phyloP scores from a whole-genome alignment of 805 yeast species.

The Candida verbasci region DNA sequence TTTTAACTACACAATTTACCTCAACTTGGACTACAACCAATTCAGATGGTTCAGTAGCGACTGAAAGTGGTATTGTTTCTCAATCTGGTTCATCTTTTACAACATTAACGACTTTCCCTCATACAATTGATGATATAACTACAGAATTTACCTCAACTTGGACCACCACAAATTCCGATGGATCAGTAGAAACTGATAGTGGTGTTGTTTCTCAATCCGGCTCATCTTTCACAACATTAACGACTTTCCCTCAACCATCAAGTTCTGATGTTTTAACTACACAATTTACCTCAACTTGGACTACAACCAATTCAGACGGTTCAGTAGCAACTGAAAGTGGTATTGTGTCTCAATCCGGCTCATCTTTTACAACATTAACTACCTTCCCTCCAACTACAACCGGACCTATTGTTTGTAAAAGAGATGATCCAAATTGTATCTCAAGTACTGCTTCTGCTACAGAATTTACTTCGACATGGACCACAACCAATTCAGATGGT shows the following conservation, averaged over 20 bases:
- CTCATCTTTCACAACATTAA: too few relatives aligned
- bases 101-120: background rate
- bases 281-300: too few relatives aligned
- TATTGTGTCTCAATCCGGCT: slow-evolving; percentile 6
- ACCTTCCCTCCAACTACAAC: slow-evolving; percentile 6
- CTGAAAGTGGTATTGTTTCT: background rate
- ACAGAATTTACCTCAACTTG: slow-evolving; percentile 12
- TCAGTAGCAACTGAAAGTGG: too few relatives aligned
- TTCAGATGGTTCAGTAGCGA: background rate
- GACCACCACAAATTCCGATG: slow-evolving; percentile 3
- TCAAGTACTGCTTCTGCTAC: slow-evolving; percentile 7
- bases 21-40: too few relatives aligned
- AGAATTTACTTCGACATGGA: too few relatives aligned
- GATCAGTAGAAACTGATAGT: slow-evolving; percentile 7
- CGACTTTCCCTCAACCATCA: too few relatives aligned
- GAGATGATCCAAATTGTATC: slow-evolving; percentile 1
- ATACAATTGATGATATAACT: slow-evolving; percentile 2
- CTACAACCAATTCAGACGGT: too few relatives aligned
- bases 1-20: background rate
- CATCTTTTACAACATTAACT: slow-evolving; percentile 6
- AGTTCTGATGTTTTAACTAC: too few relatives aligned
- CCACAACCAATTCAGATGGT: slow-evolving; percentile 7
- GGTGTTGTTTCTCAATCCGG: too few relatives aligned
- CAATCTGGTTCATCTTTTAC: too few relatives aligned
- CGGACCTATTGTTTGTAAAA: background rate